phyloP scores from a whole-genome alignment of 2,329 filamentous ascomycete species.

The Coniella vitis region DNA sequence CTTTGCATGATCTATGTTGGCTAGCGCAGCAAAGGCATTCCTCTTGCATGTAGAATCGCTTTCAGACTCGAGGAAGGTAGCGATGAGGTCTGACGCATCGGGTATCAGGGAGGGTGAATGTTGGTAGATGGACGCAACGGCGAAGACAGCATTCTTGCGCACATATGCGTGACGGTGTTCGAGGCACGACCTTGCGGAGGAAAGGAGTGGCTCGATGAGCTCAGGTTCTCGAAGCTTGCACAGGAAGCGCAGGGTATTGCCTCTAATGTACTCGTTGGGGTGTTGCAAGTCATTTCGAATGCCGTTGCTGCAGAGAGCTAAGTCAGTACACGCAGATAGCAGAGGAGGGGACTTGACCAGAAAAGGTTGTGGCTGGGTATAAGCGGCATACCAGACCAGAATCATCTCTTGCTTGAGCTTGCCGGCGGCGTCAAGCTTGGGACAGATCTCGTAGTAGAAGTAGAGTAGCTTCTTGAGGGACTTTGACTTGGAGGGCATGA shows the following conservation, averaged over 20 bases:
- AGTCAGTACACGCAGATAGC: constrained; percentile 20
- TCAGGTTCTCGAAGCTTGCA: constrained; percentile 94
- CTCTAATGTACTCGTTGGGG: constrained; percentile 95
- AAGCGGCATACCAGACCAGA: constrained; percentile 71
- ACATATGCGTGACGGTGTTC: constrained; percentile 97
- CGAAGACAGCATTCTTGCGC: constrained; percentile 95
- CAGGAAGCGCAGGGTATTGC: constrained; percentile 95
- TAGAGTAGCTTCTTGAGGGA: constrained; percentile 95
- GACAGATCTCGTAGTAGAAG: constrained; percentile 99
- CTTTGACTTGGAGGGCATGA: constrained; percentile 98
- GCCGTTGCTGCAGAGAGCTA: constrained; percentile 62
- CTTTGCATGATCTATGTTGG: constrained; percentile 88
- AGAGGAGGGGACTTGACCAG: not conserved
- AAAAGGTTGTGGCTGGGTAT: not conserved
- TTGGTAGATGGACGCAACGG: constrained; percentile 83
- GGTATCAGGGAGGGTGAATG: constrained; percentile 90
- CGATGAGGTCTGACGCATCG: constrained; percentile 87
- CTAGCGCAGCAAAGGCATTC: constrained; percentile 89
- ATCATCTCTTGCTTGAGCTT: constrained; percentile 99
- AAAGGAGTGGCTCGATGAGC: constrained; percentile 90
- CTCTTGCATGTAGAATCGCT: constrained; percentile 94
- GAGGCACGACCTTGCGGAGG: constrained; percentile 83
- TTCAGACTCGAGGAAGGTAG: constrained; percentile 82
- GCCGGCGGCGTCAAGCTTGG: constrained; percentile 83
- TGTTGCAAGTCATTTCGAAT: constrained; percentile 97